Conservation (phyloP, 2,329 filamentous ascomycete genomes). For the Ophiostoma australiae region DNA sequence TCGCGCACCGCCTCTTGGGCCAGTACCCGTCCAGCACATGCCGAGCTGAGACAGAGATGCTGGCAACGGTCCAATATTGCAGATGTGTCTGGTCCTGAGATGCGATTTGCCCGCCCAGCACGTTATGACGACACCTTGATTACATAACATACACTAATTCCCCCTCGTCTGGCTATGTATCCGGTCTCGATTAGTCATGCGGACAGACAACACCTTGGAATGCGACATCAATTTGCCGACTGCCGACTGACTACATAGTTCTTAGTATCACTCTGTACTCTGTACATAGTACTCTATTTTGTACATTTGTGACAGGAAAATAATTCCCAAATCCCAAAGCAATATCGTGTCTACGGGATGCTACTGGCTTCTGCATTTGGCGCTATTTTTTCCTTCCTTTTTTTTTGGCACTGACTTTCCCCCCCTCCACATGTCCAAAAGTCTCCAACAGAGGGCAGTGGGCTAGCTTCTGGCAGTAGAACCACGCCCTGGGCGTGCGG, state of each 20-base stretch:
- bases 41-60: neutral
- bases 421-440: neutral
- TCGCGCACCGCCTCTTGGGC: neutral
- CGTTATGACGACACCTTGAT: neutral
- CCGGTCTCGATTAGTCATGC: neutral
- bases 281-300: no score
- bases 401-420: neutral
- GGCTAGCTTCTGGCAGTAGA: neutral
- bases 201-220: neutral
- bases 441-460: neutral
- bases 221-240: neutral
- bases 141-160: neutral
- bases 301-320: neutral
- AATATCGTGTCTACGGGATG: neutral
- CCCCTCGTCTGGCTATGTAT: neutral
- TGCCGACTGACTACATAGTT: no score
- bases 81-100: neutral
- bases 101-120: neutral
- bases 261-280: no score
- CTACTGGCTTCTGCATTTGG: slow-evolving; percentile 1
- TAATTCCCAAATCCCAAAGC: neutral
- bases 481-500: slow-evolving; percentile 13
- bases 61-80: neutral
- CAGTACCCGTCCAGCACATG: neutral
- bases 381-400: neutral